Conservation (phyloP, 129 eudicot genomes). For the Flaveria sonorensis region DNA sequence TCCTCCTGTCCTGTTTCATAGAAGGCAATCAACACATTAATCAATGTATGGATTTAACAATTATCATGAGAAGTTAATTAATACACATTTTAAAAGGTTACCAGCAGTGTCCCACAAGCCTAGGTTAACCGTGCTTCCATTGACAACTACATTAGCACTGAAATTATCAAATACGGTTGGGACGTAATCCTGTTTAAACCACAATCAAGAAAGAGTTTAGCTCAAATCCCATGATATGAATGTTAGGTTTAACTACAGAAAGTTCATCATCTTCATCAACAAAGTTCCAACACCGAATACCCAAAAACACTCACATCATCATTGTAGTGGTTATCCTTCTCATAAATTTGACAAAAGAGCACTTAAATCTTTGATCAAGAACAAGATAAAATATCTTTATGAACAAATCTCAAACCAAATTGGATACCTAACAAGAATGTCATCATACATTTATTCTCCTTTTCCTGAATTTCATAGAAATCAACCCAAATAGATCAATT, state of each 20-base stretch:
- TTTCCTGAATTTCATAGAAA: neutral
- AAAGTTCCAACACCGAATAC: neutral
- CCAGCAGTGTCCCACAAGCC: slow-evolving; percentile 99
- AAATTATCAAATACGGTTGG: slow-evolving; percentile 99
- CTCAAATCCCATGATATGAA: slow-evolving; percentile 2
- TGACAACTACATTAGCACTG: slow-evolving; percentile 99
- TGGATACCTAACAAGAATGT: neutral
- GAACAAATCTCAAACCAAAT: neutral
- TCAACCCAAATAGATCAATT: neutral
- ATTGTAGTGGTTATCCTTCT: neutral
- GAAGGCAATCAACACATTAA: neutral
- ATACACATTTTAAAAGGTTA: slow-evolving; percentile 33
- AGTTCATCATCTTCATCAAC: slow-evolving; percentile 8
- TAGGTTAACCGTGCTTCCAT: slow-evolving; percentile 86
- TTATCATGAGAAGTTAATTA: neutral
- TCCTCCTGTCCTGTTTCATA: slow-evolving; percentile 94
- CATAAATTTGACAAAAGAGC: neutral
- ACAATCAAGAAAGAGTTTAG: slow-evolving; percentile 17
- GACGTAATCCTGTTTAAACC: slow-evolving; percentile 79
- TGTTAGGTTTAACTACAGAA: neutral
- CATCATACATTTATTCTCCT: neutral
- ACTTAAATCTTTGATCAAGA: neutral
- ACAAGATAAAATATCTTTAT: neutral
- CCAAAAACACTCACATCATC: neutral
- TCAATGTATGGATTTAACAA: neutral